Evolutionary conservation across 768 basidiomycete species (phyloP), one percentile per base, ranked within the genome.

Genomic region (Boletus rubroflammeus): DNA sequence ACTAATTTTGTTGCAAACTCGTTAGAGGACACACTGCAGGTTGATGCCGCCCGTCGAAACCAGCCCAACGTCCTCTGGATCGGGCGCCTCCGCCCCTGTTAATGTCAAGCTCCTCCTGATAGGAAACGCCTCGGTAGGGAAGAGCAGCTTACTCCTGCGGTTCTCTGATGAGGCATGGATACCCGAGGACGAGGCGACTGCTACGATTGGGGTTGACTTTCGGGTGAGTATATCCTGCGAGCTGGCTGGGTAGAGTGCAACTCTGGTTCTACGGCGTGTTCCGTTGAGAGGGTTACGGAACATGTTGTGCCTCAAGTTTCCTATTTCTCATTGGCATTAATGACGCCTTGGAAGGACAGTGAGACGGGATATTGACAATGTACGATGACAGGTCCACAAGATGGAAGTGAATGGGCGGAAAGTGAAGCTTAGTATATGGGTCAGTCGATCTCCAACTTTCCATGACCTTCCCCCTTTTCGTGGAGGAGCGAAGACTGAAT

Each of bases 81-180:
- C 74, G 56, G 31, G 63, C n/a, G 26, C 65, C 19, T 60, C 63
- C 3, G 9, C 57, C 28, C 71, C 70, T 17, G 76, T 89, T 41
- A 93, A 92, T 51, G 83, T 87, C 68, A 93, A 93, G 72, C 78
- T 93, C 2, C 80, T 93, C 9, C 77, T 93, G 31, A 93, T 93
- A 47, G 90, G 90, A 34, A 92, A 92, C 65, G 88, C 89, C 10
- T 90, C 88, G 4, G 96, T 98, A 15, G 96, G 96, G 62, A 91
- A 94, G 78, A 92, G 89, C 58, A 93, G 91, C 62, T 76, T 98
- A 14, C 71, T 98, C 4, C 75, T 98, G 9, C 82, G 96, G n/a
- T 98, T 98, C 76, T 94, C 94, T 3, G 95, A 98, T 67, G 90
- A 96, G 73, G 90, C 92, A 63, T 98, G 94, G 87, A 74, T 98